These are phyloP conservation scores for Rutstroemia sp. DNA, from an alignment of 2,329 filamentous ascomycete species.

Conservation along the genomic window DNA sequence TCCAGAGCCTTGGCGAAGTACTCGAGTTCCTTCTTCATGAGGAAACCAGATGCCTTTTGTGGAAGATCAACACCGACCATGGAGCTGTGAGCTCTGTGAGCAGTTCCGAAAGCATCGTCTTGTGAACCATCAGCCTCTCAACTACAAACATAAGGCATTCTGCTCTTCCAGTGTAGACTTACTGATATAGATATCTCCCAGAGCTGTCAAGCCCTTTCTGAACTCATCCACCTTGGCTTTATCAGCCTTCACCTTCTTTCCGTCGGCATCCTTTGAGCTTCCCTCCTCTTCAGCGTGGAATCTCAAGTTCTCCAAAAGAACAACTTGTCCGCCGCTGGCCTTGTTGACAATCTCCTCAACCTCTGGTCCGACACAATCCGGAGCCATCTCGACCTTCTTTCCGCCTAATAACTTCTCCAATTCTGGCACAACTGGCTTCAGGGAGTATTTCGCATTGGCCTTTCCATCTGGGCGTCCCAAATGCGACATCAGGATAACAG, in stretches of 20 bases:
- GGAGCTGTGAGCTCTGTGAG: slow-evolving; percentile 96
- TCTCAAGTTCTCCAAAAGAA: slow-evolving; percentile 94
- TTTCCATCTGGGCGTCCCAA: slow-evolving; percentile 92
- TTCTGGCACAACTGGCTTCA: slow-evolving; percentile 85
- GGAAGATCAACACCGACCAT: slow-evolving; percentile 97
- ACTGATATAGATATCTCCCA: slow-evolving; percentile 97
- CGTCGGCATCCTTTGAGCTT: slow-evolving; percentile 84
- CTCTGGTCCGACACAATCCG: slow-evolving; percentile 84
- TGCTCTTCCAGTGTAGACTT: slow-evolving; percentile 33
- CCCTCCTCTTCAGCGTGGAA: slow-evolving; percentile 99
- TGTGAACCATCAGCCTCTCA: neutral
- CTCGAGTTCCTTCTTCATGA: slow-evolving; percentile 99
- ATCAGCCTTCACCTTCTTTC: slow-evolving; percentile 97
- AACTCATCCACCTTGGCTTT: slow-evolving; percentile 88
- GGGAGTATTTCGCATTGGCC: slow-evolving; percentile 84
- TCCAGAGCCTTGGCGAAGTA: slow-evolving; percentile 98
- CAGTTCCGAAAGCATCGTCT: slow-evolving; percentile 98
- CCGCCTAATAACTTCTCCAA: slow-evolving; percentile 78
- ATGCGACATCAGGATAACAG: slow-evolving; percentile 96
- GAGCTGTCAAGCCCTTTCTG: slow-evolving; percentile 86
- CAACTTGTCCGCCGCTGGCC: slow-evolving; percentile 71
- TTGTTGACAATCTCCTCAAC: slow-evolving; percentile 85
- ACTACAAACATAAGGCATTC: slow-evolving; percentile 7
- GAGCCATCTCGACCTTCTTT: slow-evolving; percentile 77
- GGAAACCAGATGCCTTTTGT: slow-evolving; percentile 94